Conservation (phyloP, 805 yeast species). For the Saccharomycopsis guyanensis region DNA sequence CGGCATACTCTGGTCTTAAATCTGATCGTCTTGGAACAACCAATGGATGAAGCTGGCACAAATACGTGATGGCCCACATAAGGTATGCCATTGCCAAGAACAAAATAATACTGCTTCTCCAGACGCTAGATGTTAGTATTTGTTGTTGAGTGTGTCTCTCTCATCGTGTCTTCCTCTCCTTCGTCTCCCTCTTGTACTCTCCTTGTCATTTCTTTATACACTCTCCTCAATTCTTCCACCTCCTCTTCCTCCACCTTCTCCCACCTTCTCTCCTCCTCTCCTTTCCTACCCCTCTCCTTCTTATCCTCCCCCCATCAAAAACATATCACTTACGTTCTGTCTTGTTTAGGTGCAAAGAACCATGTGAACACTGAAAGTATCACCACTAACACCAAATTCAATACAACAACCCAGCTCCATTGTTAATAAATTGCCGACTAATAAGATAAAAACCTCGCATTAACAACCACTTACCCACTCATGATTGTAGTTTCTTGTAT, state of each 20-base stretch:
- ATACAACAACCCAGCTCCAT: constrained; percentile 62
- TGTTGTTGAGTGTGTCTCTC: background rate
- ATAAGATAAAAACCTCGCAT: constrained; percentile 11
- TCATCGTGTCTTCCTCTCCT: too few species aligned
- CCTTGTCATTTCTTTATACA: background rate
- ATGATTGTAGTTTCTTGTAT: constrained; percentile 23
- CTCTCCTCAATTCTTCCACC: background rate
- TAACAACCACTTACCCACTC: constrained; percentile 37
- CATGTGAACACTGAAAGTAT: constrained; percentile 63
- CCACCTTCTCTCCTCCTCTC: too few species aligned
- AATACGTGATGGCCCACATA: constrained; percentile 91
- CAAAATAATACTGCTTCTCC: constrained; percentile 66
- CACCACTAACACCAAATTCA: constrained; percentile 51
- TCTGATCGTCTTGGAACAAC: constrained; percentile 88
- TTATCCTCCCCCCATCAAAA: too few species aligned
- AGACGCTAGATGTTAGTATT: constrained; percentile 34
- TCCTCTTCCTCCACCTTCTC: too few species aligned
- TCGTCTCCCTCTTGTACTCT: too few species aligned
- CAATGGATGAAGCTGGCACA: constrained; percentile 82
- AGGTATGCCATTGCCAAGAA: constrained; percentile 70
- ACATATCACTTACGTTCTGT: constrained; percentile 56
- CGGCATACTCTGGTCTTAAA: constrained; percentile 70
- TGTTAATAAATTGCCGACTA: constrained; percentile 18
- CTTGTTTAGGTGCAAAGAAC: constrained; percentile 79
- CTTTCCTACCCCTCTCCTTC: too few species aligned